phyloP scores from a whole-genome alignment of 371 early-diverging fungal genomes.

The Rhizomucor miehei region DNA sequence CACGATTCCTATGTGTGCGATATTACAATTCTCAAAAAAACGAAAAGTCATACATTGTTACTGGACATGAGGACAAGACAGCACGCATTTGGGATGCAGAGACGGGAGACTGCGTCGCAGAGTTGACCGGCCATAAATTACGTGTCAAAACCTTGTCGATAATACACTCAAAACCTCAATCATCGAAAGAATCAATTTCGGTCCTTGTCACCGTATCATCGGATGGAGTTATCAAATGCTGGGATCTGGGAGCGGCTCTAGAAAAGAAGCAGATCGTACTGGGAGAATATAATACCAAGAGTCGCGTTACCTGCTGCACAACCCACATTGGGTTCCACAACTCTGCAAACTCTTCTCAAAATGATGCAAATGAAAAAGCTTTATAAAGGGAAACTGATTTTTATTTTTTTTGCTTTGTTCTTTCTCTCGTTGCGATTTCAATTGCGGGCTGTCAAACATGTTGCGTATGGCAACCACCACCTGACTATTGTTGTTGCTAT shows the following conservation, averaged over 20 bases:
- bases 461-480: too few species aligned
- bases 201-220: constrained; percentile 66
- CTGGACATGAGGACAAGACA: constrained; percentile 73
- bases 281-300: constrained; percentile 66
- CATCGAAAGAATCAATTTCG: constrained; percentile 23
- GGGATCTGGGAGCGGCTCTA: constrained; percentile 55
- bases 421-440: too few species aligned
- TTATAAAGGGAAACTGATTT: too few species aligned
- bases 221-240: constrained; percentile 70
- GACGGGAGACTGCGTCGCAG: constrained; percentile 54
- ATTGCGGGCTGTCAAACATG: too few species aligned
- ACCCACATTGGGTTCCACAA: constrained; percentile 28
- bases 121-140: constrained; percentile 58
- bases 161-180: constrained; percentile 26
- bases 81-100: constrained; percentile 61
- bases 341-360: too few species aligned
- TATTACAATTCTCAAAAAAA: constrained; percentile 40
- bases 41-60: constrained; percentile 58
- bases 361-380: too few species aligned
- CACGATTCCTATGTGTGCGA: constrained; percentile 45
- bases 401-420: too few species aligned
- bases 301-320: constrained; percentile 64
- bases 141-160: constrained; percentile 45
- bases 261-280: constrained; percentile 26
- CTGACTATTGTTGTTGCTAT: too few species aligned